Conservation (phyloP, 805 yeast species). For the Metschnikowia reukaufii region DNA sequence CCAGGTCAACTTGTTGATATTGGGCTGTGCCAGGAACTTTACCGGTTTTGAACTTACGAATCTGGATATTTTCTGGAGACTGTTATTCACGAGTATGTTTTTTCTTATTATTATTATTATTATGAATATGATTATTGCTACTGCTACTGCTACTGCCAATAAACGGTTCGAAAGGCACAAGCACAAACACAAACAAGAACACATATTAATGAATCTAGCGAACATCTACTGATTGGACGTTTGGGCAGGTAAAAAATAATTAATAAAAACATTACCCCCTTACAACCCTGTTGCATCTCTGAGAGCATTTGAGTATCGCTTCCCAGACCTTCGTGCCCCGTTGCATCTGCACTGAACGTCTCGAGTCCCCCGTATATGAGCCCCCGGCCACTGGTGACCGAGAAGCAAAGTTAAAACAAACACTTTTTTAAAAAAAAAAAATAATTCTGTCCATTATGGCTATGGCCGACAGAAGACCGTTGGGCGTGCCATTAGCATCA, state of each 20-base stretch:
- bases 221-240: no score
- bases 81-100: neutral
- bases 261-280: no score
- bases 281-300: conserved; percentile 1
- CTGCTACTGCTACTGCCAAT: no score
- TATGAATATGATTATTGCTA: no score
- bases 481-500: conserved; percentile 51
- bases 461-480: conserved; percentile 65
- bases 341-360: neutral
- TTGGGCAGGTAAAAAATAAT: no score
- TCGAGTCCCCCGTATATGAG: neutral
- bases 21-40: no score
- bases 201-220: conserved; percentile 8
- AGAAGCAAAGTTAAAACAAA: neutral
- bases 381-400: neutral
- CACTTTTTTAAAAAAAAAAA: neutral
- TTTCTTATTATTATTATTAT: neutral
- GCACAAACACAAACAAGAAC: neutral
- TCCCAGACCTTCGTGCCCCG: conserved; percentile 7
- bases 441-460: conserved; percentile 46
- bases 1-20: no score
- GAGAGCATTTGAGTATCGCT: conserved; percentile 25
- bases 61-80: no score
- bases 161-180: no score
- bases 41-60: no score